These are phyloP conservation scores for Pythium oligandrum DNA, from an alignment of 352 stramenopile species.

Conservation along the genomic window DNA sequence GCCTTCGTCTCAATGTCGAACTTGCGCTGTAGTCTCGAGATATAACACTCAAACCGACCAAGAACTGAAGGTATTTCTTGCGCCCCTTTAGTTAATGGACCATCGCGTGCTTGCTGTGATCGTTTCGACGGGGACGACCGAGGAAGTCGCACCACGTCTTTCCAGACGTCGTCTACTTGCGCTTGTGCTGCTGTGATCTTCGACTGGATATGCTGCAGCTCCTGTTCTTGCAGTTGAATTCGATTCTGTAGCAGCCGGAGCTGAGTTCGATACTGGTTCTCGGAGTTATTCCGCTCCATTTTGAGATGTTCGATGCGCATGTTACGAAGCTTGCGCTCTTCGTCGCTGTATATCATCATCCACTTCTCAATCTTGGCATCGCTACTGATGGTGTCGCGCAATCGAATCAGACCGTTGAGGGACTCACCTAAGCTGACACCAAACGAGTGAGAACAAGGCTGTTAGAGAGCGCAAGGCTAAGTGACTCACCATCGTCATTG, in stretches of 20 bases:
- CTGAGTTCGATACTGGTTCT: conserved; percentile 51
- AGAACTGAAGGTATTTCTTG: conserved; percentile 54
- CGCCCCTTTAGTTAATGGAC: conserved; percentile 8
- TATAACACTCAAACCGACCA: conserved; percentile 47
- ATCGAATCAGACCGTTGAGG: conserved; percentile 50
- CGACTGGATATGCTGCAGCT: conserved; percentile 48
- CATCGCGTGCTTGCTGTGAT: background rate
- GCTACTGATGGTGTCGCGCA: conserved; percentile 64
- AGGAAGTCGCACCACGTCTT: conserved; percentile 28
- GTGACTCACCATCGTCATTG: conserved; percentile 66
- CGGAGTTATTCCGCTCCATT: conserved; percentile 42
- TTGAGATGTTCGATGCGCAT: conserved; percentile 60
- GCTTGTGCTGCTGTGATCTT: conserved; percentile 45
- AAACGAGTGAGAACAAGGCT: background rate
- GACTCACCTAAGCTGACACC: conserved; percentile 46
- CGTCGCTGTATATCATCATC: conserved; percentile 30
- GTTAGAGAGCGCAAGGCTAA: background rate
- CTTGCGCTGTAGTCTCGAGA: conserved; percentile 46
- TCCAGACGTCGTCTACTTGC: conserved; percentile 59
- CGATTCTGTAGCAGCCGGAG: conserved; percentile 53
- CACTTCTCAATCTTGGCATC: conserved; percentile 53
- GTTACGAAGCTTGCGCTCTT: conserved; percentile 47
- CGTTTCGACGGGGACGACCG: background rate
- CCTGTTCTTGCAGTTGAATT: conserved; percentile 52
- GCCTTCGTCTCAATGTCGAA: conserved; percentile 58